Base-by-base conservation (phyloP, 306 rosid genomes). In the Pachyrhizus erosus region DNA sequence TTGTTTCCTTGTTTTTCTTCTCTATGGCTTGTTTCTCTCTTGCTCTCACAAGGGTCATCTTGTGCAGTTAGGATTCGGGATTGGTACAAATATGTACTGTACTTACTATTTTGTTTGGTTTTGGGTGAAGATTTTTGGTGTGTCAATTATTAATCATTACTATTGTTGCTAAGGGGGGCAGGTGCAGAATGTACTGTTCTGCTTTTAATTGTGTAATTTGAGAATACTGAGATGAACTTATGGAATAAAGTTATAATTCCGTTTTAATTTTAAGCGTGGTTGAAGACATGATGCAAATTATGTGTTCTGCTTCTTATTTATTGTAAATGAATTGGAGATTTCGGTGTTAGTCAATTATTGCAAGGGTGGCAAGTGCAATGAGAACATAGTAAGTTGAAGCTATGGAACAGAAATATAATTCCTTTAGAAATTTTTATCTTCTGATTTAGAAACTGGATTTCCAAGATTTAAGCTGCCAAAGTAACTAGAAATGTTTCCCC, bases 181-280 rank as follows among this genome's bases (percentile, higher is more conserved):
- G 79, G 31, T 78, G 94, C 93, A 94, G 97, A 94, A 92, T 84
- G 42, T 82, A 88, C 90, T 92, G 88, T 88, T 92, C 97, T 92
- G 98, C 93, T 51, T 73, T 88, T 78, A 5, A 2, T 29, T 67
- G 23, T 82, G 82, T 76, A 80, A 75, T 74, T 23, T 74, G 81
- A 61, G 60, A 21, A 80, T 65, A 73, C 43, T 9, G 65, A 31
- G 58, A 64, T 75, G 27, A 46, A 57, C 12, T 77, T 5, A 65
- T 55, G 51, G 24, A 86, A 84, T 82, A 79, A 79, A 57, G 9
- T 15, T 74, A 10, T 14, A 46, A 11, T 65, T 51, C 23, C 9
- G 45, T 39, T 79, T 83, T 21, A 31, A 8, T 29, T 62, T 43
- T 40, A 52, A 39, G 51, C 17, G 7, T 67, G 29, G 17, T 18